Evolutionary conservation across 2,329 filamentous ascomycete genomes (phyloP).

Genomic region (Curvularia eragrostidis): DNA sequence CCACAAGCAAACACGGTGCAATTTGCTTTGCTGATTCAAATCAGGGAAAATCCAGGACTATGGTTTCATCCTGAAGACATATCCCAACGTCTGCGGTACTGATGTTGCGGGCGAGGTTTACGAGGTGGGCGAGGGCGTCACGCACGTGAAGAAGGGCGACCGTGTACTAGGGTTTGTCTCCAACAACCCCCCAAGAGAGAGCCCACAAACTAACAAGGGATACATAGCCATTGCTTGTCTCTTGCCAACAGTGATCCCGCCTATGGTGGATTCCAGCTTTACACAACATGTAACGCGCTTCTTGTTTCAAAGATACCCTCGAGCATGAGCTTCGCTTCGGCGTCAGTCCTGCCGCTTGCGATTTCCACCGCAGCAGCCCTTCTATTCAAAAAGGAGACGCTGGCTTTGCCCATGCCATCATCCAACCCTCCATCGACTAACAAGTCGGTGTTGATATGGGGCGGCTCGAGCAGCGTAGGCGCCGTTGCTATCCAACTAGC

Average conservation of each 20-base stretch:
- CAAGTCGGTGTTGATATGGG: constrained; percentile 59
- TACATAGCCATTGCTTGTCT: constrained; percentile 35
- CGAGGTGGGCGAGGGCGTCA: constrained; percentile 56
- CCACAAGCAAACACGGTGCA: neutral
- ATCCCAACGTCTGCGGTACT: constrained; percentile 47
- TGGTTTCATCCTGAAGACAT: constrained; percentile 46
- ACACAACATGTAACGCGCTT: constrained; percentile 40
- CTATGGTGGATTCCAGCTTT: constrained; percentile 46
- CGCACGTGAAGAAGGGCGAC: constrained; percentile 54
- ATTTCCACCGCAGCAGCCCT: constrained; percentile 54
- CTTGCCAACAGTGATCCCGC: constrained; percentile 31
- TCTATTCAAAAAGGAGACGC: constrained; percentile 51
- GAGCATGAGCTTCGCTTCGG: constrained; percentile 48
- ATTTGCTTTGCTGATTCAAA: constrained; percentile 9
- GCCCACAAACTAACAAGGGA: constrained; percentile 7
- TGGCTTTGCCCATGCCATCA: constrained; percentile 50
- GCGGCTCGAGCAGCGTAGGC: constrained; percentile 55
- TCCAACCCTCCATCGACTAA: constrained; percentile 36
- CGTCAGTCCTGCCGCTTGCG: constrained; percentile 54
- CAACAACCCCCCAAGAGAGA: neutral
- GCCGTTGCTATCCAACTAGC: constrained; percentile 56
- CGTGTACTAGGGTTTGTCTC: constrained; percentile 52
- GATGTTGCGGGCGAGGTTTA: constrained; percentile 57
- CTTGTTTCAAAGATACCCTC: constrained; percentile 50
- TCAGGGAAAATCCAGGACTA: constrained; percentile 45